Evolutionary conservation across 2,329 filamentous ascomycete genomes (phyloP), one percentile per base, ranked within the genome.

Genomic region (Monosporascus cannonballus): DNA sequence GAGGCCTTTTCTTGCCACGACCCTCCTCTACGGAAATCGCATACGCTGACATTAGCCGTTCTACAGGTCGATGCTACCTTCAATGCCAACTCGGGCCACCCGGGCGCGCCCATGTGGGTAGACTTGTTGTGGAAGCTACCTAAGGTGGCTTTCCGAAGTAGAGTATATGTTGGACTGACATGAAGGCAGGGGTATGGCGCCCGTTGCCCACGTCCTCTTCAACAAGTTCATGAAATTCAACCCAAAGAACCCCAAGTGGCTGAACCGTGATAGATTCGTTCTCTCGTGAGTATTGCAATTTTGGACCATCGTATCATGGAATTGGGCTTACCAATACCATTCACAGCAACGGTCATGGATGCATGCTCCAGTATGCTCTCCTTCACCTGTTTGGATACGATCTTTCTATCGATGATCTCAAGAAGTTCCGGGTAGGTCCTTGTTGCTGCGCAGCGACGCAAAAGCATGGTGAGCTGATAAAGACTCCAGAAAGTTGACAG

Each of bases 191-290:
- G 83, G 83, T 71, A 84, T 97, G 90, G 94, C 94, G 69, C 93
- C 94, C 58, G 85, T 92, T 69, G 87, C 94, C 74, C 94, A 97
- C 82, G 90, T 97, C 68, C 85, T 99, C 61, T 99, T 90, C 80
- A 96, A 96, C 85, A 95, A 94, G 76, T 95, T 96, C 83, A 90
- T 99, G 90, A 95, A 78, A 73, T 99, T 96, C 84, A 99, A 97
- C 87, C 94, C 94, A 68, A 95, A 96, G 87, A 96, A 96, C 84
- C 90, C 94, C 66, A 81, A 90, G 61, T 99, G 92, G 92, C 69
- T 94, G 67, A 97, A 97, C 85, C 87, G 94, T 70, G 94, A 99
- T 77, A 89, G 94, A 74, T 99, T 99, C 71, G 91, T 99, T 58
- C 91, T 99, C 72, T 99, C 94, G 92, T 96, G 84, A 83, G 92